Base-by-base conservation (phyloP, 129 eudicot species). In the Tanacetum coccineum region DNA sequence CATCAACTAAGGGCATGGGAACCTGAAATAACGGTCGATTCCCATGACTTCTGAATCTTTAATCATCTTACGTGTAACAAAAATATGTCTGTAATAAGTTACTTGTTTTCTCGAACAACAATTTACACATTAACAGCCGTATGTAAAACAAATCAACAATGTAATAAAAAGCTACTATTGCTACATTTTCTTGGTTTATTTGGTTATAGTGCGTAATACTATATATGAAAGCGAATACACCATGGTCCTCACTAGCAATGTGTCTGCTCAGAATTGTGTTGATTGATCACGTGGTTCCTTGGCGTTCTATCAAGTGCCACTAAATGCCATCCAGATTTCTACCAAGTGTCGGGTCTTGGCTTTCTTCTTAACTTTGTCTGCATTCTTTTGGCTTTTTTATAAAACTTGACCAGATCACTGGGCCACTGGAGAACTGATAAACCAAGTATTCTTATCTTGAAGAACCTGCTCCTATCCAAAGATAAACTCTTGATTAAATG, bases 11-110 rank as follows among this genome's bases (percentile, higher is more conserved):
- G 2, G 14, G 61, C 32, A 4, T 13, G 8, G 6, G 60, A 36
- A 67, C 4, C 20, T 25, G 39, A 25, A 50, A 61, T 62, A 71
- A 71, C 15, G 69, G 39, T 32, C 39, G 39, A 32, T 32, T 32
- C 1, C 1, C 39, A 5, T 32, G 39, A 32, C 39, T 50, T n/a
- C 20, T 15, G 15, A 15, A 3, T 7, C 10, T 18, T 15, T 18
- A 52, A 52, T 8, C 22, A 6, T 52, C 26, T 52, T 18, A 6
- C 58, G 7, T 52, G 26, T 52, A 52, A 52, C 3, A 52, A 50
- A 50, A 50, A 50, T 50, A 50, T 50, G 55, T 50, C 0, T 50
- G 56, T n/a, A 14, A n/a, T 50, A 50, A 50, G 21, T 50, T 32
- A 32, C 5, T 4, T 50, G 56, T 50, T 15, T 14, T 50, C n/a